Evolutionary conservation across 306 rosid species (phyloP).

Genomic region (Glycyrrhiza uralensis): DNA sequence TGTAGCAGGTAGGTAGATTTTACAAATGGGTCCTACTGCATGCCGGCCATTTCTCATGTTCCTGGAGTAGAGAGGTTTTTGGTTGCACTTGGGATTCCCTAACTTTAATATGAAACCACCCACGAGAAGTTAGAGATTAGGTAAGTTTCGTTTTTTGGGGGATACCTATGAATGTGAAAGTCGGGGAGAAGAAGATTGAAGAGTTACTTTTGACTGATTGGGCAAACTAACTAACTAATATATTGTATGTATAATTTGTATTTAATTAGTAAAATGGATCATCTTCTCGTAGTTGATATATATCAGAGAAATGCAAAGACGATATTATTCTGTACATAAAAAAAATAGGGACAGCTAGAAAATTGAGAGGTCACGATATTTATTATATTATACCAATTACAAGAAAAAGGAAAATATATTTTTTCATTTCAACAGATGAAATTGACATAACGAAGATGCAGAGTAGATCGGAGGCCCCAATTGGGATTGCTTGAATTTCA

Average conservation of each 20-base stretch:
- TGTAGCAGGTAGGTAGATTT: not conserved
- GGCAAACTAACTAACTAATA: not conserved
- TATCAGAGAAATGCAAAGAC: not conserved
- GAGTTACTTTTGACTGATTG: not conserved
- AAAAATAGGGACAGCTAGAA: not conserved
- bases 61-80: not conserved
- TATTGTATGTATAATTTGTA: not conserved
- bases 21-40: constrained; percentile 18
- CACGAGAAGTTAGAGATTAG: not conserved
- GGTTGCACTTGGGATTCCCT: constrained; percentile 20
- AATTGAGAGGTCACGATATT: not conserved
- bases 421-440: not conserved
- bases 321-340: not conserved
- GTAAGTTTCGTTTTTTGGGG: constrained; percentile 1
- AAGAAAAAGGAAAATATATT: not conserved
- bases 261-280: not conserved
- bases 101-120: not conserved
- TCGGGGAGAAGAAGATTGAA: not conserved
- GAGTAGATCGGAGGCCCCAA: constrained; percentile 49
- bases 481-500: constrained; percentile 69
- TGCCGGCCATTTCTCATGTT: constrained; percentile 18
- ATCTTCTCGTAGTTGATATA: not conserved
- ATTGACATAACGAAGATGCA: constrained; percentile 22
- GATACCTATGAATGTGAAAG: not conserved
- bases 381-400: not conserved